Conservation (phyloP, 2,329 filamentous ascomycete genomes). For the Huntiella bhutanensis region DNA sequence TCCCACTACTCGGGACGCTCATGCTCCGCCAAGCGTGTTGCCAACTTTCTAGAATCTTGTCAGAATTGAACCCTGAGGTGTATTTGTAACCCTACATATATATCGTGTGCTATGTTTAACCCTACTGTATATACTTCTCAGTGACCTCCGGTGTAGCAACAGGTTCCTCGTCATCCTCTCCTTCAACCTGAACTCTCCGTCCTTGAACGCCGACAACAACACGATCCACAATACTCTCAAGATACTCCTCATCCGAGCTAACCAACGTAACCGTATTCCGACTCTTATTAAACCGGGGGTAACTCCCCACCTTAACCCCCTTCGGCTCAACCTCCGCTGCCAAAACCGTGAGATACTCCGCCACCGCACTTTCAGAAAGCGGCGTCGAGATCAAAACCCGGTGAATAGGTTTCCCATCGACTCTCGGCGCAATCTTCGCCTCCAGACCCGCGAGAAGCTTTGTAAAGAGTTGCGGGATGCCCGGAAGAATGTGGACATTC, state of each 20-base stretch:
- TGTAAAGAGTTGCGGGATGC: conserved; percentile 70
- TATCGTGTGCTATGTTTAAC: neutral
- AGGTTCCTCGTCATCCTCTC: conserved; percentile 39
- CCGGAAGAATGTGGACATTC: conserved; percentile 84
- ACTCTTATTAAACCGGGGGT: conserved; percentile 78
- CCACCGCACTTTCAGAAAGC: conserved; percentile 67
- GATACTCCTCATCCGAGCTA: conserved; percentile 50
- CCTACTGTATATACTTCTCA: neutral
- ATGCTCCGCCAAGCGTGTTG: too few relatives aligned
- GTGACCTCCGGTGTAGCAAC: neutral
- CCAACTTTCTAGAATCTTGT: too few relatives aligned
- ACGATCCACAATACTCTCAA: conserved; percentile 50
- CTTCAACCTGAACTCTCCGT: conserved; percentile 48
- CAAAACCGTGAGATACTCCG: conserved; percentile 63
- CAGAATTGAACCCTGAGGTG: neutral
- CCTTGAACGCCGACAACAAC: conserved; percentile 63
- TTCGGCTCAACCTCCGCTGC: conserved; percentile 52
- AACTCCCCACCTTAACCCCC: conserved; percentile 86
- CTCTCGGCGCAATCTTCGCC: conserved; percentile 46
- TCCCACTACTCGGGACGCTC: too few relatives aligned
- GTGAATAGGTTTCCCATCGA: conserved; percentile 55
- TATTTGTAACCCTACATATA: neutral
- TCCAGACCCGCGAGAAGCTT: conserved; percentile 59
- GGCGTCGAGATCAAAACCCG: conserved; percentile 76
- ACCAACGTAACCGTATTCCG: conserved; percentile 84